Base-by-base conservation (phyloP, 108 stramenopile species). In the Aurantiochytrium sp. region DNA sequence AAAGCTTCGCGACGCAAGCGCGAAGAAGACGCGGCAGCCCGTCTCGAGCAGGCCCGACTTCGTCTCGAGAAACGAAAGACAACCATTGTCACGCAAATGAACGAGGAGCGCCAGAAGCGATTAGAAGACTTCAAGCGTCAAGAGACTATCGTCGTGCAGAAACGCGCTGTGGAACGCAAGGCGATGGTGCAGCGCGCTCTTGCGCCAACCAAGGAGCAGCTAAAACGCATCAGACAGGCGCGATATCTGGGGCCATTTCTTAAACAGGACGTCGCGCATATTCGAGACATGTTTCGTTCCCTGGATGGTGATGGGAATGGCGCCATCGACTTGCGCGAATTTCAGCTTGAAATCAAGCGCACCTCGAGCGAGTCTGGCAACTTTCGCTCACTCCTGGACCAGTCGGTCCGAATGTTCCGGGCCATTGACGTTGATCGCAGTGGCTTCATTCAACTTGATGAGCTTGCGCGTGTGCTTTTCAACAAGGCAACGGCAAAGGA, bases 331-430 rank as follows among this genome's bases (percentile, higher is more conserved):
- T 45, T 83, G n/a, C 51, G 51, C 6, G 76, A 83, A 83, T 83
- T 83, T 53, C 76, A 83, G 49, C 12, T 25, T 6, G 76, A 83
- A 28, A 53, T 83, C 45, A 83, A 83, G 76, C 45, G 76, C 10
- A 83, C 76, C 23, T 83, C 76, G 28, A 53, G 49, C 25, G 49
- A 83, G 12, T 83, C 76, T 6, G 76, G 76, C 19, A 83, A 83
- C 76, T 83, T 83, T 28, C 45, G 76, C 45, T 83, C 76, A 1
- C 76, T 83, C n/a, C 76, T 83, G 51, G 76, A 83, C 28, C 76
- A 83, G 28, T 83, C 76, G 5, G 51, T 83, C 18, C n/a, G 49
- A 0, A 83, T 83, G 76, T 83, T 83, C 49, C 76, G 51, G 10
- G 19, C 76, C n/a, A 83, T 83, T 4, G 76, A 83, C 28, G 16